phyloP scores from a whole-genome alignment of 106 monocot species.

The Apostasia ramifera region DNA sequence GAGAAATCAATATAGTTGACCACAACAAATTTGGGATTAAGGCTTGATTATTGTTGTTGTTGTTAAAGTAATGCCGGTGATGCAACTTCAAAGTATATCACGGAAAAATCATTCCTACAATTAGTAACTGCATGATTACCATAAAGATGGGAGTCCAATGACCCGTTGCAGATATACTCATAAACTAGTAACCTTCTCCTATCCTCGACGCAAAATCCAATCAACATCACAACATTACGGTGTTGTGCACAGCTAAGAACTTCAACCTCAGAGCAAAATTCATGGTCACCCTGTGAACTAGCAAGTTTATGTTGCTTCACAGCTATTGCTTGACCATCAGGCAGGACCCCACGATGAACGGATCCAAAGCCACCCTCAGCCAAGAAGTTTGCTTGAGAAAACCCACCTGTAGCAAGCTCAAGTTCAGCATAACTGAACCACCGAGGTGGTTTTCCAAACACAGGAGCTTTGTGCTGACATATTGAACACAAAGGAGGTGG shows the following conservation, averaged over 20 bases:
- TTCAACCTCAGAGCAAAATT: slow-evolving; percentile 85
- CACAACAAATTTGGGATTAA: no score
- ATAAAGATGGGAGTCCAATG: slow-evolving; percentile 75
- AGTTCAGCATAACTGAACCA: slow-evolving; percentile 76
- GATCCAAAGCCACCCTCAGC: slow-evolving; percentile 91
- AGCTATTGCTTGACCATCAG: slow-evolving; percentile 72
- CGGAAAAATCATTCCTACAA: neutral
- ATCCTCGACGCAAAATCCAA: slow-evolving; percentile 78
- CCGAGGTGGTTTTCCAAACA: slow-evolving; percentile 77
- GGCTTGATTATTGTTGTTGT: no score
- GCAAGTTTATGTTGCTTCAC: slow-evolving; percentile 85
- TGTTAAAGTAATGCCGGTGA: no score
- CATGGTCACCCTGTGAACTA: slow-evolving; percentile 72
- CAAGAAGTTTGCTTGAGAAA: slow-evolving; percentile 75
- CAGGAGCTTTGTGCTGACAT: slow-evolving; percentile 77
- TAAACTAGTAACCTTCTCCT: slow-evolving; percentile 67
- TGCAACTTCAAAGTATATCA: neutral
- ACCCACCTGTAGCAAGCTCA: slow-evolving; percentile 68
- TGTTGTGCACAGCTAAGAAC: slow-evolving; percentile 88
- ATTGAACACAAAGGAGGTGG: slow-evolving; percentile 85
- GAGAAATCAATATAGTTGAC: no score
- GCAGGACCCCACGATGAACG: slow-evolving; percentile 66
- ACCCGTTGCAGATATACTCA: slow-evolving; percentile 84
- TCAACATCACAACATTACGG: slow-evolving; percentile 81
- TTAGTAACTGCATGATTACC: slow-evolving; percentile 26